Percentiles rank a stretch among this genome's conserved stretches.
Conservation (phyloP, 768 basidiomycete genomes). For the Ramaria sp. region DNA sequence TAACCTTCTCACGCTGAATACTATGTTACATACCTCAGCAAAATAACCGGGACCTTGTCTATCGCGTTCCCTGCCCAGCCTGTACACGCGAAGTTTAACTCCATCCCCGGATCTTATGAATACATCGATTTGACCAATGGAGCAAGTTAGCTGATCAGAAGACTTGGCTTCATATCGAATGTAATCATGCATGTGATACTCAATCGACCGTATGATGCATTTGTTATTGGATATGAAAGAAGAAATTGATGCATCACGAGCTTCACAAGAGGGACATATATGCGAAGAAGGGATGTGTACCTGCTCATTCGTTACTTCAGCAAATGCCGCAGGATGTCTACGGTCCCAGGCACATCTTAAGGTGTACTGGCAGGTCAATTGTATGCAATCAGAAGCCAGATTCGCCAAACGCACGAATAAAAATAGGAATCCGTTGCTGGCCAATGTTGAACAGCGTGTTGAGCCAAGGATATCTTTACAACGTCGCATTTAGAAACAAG, state of each 20-base stretch:
- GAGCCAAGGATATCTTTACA: not conserved
- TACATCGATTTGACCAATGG: not conserved
- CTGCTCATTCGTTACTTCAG: conserved; percentile 1
- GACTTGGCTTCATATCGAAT: conserved; percentile 5
- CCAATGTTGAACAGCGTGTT: not conserved
- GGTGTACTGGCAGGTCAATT: too few species aligned
- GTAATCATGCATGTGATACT: conserved; percentile 4
- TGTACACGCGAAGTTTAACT: not conserved
- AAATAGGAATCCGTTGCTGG: conserved; percentile 1
- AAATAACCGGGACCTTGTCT: not conserved
- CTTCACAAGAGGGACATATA: not conserved
- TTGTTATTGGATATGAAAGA: not conserved
- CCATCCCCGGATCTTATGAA: not conserved
- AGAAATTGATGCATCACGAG: not conserved
- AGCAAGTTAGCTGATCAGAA: not conserved
- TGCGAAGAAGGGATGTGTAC: not conserved
- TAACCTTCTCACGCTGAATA: not conserved
- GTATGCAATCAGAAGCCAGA: too few species aligned
- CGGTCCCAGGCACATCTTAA: conserved; percentile 6
- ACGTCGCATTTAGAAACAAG: conserved; percentile 32
- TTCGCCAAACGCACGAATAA: conserved; percentile 2
- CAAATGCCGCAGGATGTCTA: conserved; percentile 1
- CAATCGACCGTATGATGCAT: not conserved
- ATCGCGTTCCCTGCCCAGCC: conserved; percentile 1
- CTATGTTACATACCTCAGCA: not conserved